Base-by-base conservation (phyloP, 805 yeast species). In the Wickerhamiella azyma region DNA sequence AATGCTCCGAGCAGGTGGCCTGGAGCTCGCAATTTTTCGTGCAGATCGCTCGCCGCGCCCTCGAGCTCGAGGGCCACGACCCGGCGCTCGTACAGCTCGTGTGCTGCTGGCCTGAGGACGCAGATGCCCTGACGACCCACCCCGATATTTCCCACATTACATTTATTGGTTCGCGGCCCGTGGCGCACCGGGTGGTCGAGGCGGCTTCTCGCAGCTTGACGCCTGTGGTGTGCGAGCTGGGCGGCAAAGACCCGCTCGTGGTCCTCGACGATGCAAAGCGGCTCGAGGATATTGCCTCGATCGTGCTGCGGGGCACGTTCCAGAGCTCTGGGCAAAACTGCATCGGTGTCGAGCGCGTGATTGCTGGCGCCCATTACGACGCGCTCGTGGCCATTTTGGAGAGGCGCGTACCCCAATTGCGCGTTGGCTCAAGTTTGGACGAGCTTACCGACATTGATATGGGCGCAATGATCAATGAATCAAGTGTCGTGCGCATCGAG, bases 241-340 rank as follows among this genome's bases (percentile, higher is more conserved):
- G 99, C 32, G 99, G 99, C 17, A 92, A 92, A 58, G 99, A 92
- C 62, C 81, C 96, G 0, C 76, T 85, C 17, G 71, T 92, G 43
- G 85, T 88, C 3, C 71, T 92, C 52, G 96, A 89, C 57, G 61
- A 57, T 36, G 50, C 49, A 28, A 46, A 48, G 38, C 42, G 48
- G 10, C 30, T 51, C 9, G 26, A 36, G 30, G 55, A 71, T 4
- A 66, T 81, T 37, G 79, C 94, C 0, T 84, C 95, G 13, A 77
- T 86, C 21, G 72, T 92, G 35, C 73, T 92, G 81, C 73, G 99
- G 58, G 99, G 98, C 30, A 81, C 95, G 0, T 92, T 89, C 68
- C 99, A 92, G 66, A 82, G 94, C 45, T 83, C 95, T 0, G 99
- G 99, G 10, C 99, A 92, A 65, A 92, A 92, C 61, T 92, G 99